Evolutionary conservation across 2,329 filamentous ascomycete species (phyloP).

Genomic region (Exophiala viscosa): DNA sequence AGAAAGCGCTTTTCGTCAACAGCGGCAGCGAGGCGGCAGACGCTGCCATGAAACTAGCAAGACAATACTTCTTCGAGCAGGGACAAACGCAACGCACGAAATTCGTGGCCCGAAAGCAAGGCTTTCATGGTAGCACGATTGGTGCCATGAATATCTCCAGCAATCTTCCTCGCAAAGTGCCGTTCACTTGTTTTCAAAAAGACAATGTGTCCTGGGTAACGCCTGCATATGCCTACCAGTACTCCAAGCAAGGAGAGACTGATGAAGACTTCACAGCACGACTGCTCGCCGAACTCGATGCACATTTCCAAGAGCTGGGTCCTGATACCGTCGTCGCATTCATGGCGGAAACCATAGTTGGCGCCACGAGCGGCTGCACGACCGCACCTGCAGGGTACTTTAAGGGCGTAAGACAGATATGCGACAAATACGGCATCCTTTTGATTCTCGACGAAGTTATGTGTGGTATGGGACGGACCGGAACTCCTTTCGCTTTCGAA

Average conservation of each 20-base stretch:
- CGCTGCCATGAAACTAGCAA: conserved; percentile 47
- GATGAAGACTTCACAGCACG: conserved; percentile 41
- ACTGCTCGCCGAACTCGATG: conserved; percentile 46
- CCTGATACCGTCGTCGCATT: conserved; percentile 49
- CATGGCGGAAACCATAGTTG: conserved; percentile 50
- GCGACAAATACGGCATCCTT: conserved; percentile 62
- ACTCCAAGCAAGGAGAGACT: conserved; percentile 37
- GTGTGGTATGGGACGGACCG: conserved; percentile 56
- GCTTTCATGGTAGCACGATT: conserved; percentile 52
- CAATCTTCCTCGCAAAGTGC: conserved; percentile 33
- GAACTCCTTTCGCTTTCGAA: conserved; percentile 30
- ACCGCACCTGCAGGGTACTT: conserved; percentile 54
- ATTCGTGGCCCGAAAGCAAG: conserved; percentile 45
- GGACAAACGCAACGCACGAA: conserved; percentile 34
- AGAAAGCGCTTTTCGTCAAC: conserved; percentile 54
- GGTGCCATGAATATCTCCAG: conserved; percentile 44
- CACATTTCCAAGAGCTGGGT: conserved; percentile 46
- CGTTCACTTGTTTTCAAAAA: conserved; percentile 32
- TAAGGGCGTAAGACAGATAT: conserved; percentile 51
- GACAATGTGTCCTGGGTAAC: conserved; percentile 24
- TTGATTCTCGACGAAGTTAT: conserved; percentile 67
- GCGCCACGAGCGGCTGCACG: conserved; percentile 51
- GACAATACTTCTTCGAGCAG: conserved; percentile 48
- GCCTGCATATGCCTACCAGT: conserved; percentile 37
- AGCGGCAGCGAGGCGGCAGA: conserved; percentile 57